These are phyloP conservation scores for Aspergillus bombycis DNA, from an alignment of 2,329 filamentous ascomycete genomes.

Conservation along the genomic window DNA sequence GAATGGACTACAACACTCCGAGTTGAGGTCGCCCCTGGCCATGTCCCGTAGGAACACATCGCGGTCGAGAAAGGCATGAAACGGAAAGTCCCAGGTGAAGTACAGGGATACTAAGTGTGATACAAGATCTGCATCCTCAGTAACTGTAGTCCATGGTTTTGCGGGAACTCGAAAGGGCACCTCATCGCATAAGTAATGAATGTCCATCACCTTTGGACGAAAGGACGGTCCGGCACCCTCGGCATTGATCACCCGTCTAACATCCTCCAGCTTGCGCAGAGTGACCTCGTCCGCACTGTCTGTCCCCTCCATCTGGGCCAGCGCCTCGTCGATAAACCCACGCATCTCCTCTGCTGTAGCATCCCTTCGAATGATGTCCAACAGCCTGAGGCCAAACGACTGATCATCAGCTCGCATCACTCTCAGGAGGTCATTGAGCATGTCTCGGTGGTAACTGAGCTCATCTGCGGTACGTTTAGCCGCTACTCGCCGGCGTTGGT, in stretches of 20 bases:
- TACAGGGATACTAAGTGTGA: slow-evolving; percentile 88
- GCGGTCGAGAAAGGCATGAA: slow-evolving; percentile 76
- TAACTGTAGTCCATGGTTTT: slow-evolving; percentile 77
- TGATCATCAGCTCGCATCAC: slow-evolving; percentile 39
- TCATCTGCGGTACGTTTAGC: slow-evolving; percentile 46
- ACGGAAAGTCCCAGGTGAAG: slow-evolving; percentile 91
- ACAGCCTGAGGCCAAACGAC: slow-evolving; percentile 29
- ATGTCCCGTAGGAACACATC: slow-evolving; percentile 70
- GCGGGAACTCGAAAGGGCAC: slow-evolving; percentile 40
- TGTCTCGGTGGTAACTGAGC: slow-evolving; percentile 42
- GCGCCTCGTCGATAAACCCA: slow-evolving; percentile 35
- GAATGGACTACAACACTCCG: slow-evolving; percentile 78
- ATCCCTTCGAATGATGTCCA: slow-evolving; percentile 41
- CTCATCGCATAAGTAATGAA: slow-evolving; percentile 43
- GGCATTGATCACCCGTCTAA: slow-evolving; percentile 32
- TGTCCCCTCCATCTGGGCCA: slow-evolving; percentile 24
- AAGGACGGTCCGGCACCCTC: slow-evolving; percentile 37
- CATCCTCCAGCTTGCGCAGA: slow-evolving; percentile 31
- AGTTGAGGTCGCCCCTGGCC: slow-evolving; percentile 45
- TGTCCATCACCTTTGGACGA: slow-evolving; percentile 45
- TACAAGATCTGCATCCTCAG: slow-evolving; percentile 72
- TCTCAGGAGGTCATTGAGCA: slow-evolving; percentile 41
- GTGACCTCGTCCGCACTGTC: slow-evolving; percentile 23
- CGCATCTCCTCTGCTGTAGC: slow-evolving; percentile 41
- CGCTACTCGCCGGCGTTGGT: slow-evolving; percentile 51